Evolutionary conservation across 805 yeast genomes (phyloP), one percentile per base, ranked within the genome.

Genomic region (Maudiozyma pseudohumilis): DNA sequence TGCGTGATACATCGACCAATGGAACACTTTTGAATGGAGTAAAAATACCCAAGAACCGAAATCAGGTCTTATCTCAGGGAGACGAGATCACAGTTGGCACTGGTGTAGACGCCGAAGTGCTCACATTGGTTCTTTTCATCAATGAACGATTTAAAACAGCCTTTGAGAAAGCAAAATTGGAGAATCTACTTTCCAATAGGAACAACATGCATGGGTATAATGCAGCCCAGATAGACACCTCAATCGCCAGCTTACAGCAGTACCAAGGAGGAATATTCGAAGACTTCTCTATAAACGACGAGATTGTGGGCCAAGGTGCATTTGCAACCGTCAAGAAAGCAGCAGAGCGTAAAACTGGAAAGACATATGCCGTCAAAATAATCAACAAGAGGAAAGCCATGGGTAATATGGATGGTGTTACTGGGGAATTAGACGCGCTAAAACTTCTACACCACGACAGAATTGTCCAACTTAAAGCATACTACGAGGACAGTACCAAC

Each of bases 291-390:
- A 75, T 89, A 16, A 74, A 80, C 41, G 84, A 80, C 54, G 95
- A 83, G 51, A 78, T 84, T 12, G 83, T 89, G 1, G 98, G 98
- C 1, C 92, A 86, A 50, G 98, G 98, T n/a, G 97, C 97, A 8
- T 89, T 89, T 69, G 97, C 97, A 5, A 82, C 88, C 1, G 98
- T 92, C 21, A 80, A 86, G 47, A 85, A 85, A 55, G 96, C 94
- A 4, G 76, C 88, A 1, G 92, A 87, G 52, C 71, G 96, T 43
- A 61, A 74, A 6, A 77, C 95, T 0, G 97, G 97, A 11, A 76
- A 78, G 46, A 74, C 89, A 5, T 87, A 66, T 58, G 98, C 98
- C 0, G 94, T 85, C 13, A 92, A 92, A 55, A 86, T 92, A 42
- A 88, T 92, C 26, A 77, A 80, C 38, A 77, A 88, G 49, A 68